phyloP scores from a whole-genome alignment of 495 filamentous ascomycete genomes.

The Xylaria cubensis region DNA sequence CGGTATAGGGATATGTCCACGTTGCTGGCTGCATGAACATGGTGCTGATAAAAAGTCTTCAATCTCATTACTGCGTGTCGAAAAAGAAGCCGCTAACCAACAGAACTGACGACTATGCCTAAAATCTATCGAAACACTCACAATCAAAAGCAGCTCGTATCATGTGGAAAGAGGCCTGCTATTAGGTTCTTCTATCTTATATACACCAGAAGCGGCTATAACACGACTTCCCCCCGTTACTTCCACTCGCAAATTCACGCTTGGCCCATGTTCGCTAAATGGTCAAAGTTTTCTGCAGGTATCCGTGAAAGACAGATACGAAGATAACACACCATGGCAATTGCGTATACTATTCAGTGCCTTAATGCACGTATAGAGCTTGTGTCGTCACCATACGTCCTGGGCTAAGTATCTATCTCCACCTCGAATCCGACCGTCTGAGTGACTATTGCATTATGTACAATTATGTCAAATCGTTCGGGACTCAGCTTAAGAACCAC shows the following conservation, averaged over 20 bases:
- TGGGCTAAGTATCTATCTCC: not conserved
- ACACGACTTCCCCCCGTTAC: not conserved
- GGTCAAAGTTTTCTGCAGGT: constrained; percentile 2
- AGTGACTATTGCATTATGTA: not conserved
- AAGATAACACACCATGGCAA: not conserved
- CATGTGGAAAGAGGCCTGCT: not conserved
- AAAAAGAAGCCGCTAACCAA: not conserved
- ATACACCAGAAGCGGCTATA: not conserved
- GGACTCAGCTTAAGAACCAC: not conserved
- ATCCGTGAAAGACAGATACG: not conserved
- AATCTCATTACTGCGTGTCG: not conserved
- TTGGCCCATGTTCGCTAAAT: not conserved
- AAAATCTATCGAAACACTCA: not conserved
- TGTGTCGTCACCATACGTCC: not conserved
- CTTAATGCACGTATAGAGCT: not conserved
- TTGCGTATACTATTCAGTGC: not conserved
- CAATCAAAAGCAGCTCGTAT: not conserved
- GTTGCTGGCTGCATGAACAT: not conserved
- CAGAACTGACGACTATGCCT: not conserved
- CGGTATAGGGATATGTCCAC: not conserved
- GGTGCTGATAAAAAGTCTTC: not conserved
- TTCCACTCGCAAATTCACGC: not conserved
- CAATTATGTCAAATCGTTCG: not conserved
- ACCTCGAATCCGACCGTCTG: not conserved
- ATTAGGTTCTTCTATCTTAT: not conserved